Percentiles rank a stretch among this genome's conserved stretches.
Conservation (phyloP, 192 early-diverging fungal genomes). For the Chytriomyces hyalinus region DNA sequence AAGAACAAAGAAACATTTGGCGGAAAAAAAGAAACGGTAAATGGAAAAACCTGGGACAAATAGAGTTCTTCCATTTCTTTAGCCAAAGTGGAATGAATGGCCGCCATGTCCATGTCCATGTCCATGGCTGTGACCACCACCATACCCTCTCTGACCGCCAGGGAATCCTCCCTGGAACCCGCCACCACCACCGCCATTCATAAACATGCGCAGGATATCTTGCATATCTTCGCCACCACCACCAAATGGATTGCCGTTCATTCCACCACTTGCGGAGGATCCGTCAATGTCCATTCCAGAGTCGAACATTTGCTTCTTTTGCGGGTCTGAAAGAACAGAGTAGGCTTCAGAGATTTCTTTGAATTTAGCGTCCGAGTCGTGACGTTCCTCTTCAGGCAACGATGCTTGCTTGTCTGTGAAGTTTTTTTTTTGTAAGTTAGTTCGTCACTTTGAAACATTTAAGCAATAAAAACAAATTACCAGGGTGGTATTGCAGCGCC, state of each 20-base stretch:
- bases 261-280: conserved; percentile 50
- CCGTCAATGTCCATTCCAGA: conserved; percentile 81
- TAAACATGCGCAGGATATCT: conserved; percentile 59
- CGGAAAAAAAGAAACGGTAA: no score
- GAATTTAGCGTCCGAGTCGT: conserved; percentile 72
- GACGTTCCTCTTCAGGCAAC: conserved; percentile 63
- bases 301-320: conserved; percentile 82
- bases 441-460: neutral
- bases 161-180: conserved; percentile 27
- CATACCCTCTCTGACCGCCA: neutral
- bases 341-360: conserved; percentile 87
- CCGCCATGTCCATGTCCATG: neutral
- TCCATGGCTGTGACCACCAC: neutral
- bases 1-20: no score
- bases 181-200: conserved; percentile 30
- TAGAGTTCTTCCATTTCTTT: neutral
- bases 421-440: neutral
- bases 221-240: conserved; percentile 46
- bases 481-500: conserved; percentile 86
- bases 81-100: neutral
- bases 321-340: conserved; percentile 75
- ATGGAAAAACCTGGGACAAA: no score
- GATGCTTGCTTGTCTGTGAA: conserved; percentile 78
- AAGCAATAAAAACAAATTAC: conserved; percentile 18
- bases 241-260: conserved; percentile 18